Percentiles rank a stretch among this genome's conserved stretches.
Conservation (phyloP, 2,329 filamentous ascomycete species). For the Thielaviopsis punctulata region DNA sequence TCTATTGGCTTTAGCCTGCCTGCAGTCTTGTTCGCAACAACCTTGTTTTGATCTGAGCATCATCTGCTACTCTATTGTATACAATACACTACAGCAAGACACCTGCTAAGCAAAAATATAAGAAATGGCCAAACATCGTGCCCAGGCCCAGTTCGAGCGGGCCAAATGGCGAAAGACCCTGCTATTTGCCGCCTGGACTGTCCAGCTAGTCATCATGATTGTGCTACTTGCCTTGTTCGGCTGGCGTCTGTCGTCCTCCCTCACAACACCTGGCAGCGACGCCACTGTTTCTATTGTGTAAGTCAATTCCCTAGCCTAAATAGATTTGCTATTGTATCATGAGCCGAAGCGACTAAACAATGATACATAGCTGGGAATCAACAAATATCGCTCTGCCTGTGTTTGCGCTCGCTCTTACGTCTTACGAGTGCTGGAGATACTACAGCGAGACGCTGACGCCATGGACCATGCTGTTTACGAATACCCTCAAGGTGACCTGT, state of each 20-base stretch:
- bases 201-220: slow-evolving; percentile 29
- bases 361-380: slow-evolving; percentile 36
- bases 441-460: slow-evolving; percentile 35
- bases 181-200: slow-evolving; percentile 32
- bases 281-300: slow-evolving; percentile 4
- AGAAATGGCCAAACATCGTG: slow-evolving; percentile 21
- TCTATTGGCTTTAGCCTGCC: not conserved
- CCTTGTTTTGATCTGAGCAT: no score
- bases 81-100: not conserved
- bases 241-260: slow-evolving; percentile 32
- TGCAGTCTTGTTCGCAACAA: not conserved
- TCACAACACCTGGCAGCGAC: slow-evolving; percentile 14
- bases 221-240: slow-evolving; percentile 34
- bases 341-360: no score
- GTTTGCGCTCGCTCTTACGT: slow-evolving; percentile 28
- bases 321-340: no score
- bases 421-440: slow-evolving; percentile 29
- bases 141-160: slow-evolving; percentile 34
- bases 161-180: slow-evolving; percentile 32
- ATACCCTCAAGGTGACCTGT: slow-evolving; percentile 32
- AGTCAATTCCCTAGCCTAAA: not conserved
- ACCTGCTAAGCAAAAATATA: not conserved
- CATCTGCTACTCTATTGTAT: no score
- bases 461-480: slow-evolving; percentile 34
- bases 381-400: slow-evolving; percentile 34